Base-by-base conservation (phyloP, 2,329 filamentous ascomycete species). In the Rhexocercosporidium sp. region DNA sequence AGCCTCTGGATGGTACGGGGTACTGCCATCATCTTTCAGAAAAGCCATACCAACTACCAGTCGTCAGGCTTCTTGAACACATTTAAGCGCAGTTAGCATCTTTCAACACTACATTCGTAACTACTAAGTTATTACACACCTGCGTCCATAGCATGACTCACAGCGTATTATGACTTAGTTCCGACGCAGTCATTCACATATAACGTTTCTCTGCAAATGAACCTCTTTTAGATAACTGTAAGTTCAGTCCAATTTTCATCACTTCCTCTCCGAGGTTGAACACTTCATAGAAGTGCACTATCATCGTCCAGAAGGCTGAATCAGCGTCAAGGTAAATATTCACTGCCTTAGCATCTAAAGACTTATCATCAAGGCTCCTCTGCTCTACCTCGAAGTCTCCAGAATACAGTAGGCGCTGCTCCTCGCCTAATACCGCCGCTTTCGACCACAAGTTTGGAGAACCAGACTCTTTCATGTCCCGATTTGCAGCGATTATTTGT, bases 171-270 rank as follows among this genome's bases (percentile, higher is more conserved):
- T 9, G 67, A 66, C 25, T 65, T 47, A 1, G 64, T 69, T n/a
- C 18, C n/a, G 1, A 49, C 49, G 11, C 37, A 20, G 25, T 73
- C 71, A 12, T 64, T 65, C 22, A 72, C 71, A 39, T 67, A 72
- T 4, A 73, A 46, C 9, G 70, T 3, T 49, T 73, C 71, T 47
- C 71, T 67, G 22, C 71, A 73, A 3, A 61, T 16, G 51, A 54
- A 54, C 3, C n/a, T 20, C n/a, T 34, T 34, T 20, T 31, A n/a
- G n/a, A n/a, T n/a, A n/a, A n/a, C n/a, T n/a, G n/a, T n/a, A n/a
- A n/a, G n/a, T n/a, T n/a, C n/a, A n/a, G n/a, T n/a, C n/a, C n/a
- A n/a, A n/a, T n/a, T n/a, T n/a, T n/a, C n/a, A n/a, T n/a, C n/a
- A n/a, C n/a, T n/a, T n/a, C n/a, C n/a, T n/a, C n/a, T n/a, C n/a